Conservation (phyloP, 2,329 filamentous ascomycete species). For the Lecanicillium sp. region DNA sequence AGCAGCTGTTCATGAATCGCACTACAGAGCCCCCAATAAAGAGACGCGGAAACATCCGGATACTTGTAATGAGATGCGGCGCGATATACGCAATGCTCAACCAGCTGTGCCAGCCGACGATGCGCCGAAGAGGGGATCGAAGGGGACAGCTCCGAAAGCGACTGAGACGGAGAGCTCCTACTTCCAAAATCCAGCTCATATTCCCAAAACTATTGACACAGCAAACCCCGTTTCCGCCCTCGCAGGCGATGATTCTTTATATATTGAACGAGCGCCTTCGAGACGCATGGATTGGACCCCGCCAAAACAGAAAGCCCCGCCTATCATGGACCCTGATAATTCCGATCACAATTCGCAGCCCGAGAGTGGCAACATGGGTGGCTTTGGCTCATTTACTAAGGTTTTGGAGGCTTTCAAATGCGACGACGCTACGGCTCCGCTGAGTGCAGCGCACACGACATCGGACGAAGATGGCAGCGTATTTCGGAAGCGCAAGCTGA, state of each 20-base stretch:
- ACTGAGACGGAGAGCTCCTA: background rate
- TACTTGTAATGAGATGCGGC: background rate
- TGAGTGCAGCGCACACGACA: conserved; percentile 15
- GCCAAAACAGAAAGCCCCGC: conserved; percentile 36
- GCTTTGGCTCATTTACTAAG: conserved; percentile 34
- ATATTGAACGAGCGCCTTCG: conserved; percentile 44
- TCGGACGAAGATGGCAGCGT: conserved; percentile 27
- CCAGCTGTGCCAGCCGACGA: background rate
- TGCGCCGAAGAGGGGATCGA: too few relatives aligned
- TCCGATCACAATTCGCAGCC: conserved; percentile 18
- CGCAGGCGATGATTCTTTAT: conserved; percentile 26
- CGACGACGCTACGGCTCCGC: conserved; percentile 18
- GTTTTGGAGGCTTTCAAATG: conserved; percentile 39
- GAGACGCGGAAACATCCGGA: background rate
- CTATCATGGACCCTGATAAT: conserved; percentile 26
- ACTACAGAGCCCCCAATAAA: background rate
- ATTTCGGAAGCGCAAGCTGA: conserved; percentile 50
- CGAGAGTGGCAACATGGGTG: background rate
- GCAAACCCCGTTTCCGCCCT: background rate
- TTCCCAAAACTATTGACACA: background rate
- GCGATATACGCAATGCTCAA: too few relatives aligned
- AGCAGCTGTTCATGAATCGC: conserved; percentile 1
- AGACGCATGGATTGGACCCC: conserved; percentile 65
- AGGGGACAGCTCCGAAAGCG: too few relatives aligned
- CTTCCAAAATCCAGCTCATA: background rate